Evolutionary conservation across 169 alveolate species (phyloP), one percentile per base, ranked within the genome.

Genomic region (Cyclospora cayetanensis): DNA sequence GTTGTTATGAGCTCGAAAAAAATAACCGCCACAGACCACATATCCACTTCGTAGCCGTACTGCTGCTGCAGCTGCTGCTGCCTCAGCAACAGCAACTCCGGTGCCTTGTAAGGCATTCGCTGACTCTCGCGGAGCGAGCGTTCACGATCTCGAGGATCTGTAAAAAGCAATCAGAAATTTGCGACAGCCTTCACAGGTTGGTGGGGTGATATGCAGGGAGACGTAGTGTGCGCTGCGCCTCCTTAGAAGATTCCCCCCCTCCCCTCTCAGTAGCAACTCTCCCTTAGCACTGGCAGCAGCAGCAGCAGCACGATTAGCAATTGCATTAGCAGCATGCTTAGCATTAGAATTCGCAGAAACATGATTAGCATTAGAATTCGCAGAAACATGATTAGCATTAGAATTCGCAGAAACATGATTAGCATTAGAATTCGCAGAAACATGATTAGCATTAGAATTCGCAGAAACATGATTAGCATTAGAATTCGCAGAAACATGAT

Each of bases 41-140:
- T 95, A 90, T 96, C 98, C 27, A 95, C 97, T 55, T 93, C 94
- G 68, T 95, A 70, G 2, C 97, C 96, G 80, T 96, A 96, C 86
- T 43, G 50, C 76, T 90, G 91, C 11, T 85, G 39, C 42, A 35
- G 42, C 7, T 18, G 1, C 39, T 25, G 86, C 86, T 65, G 60
- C 60, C 96, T 84, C 96, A 74, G 93, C 79, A 97, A 87, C 65
- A 97, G 92, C 77, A 96, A 82, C 92, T 97, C 99, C n/a, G 99
- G 99, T n/a, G 99, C 97, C 43, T 98, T 82, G 92, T 97, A 97
- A 97, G 97, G 96, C 76, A 96, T 72, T 42, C 98, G 80, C 76
- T 95, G 79, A 41, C 96, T 93, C 83, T 96, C 98, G 86, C 98
- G 95, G 7, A 95, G 95, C 15, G 98, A 96, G 68, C 98, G 91